Evolutionary conservation across 495 filamentous ascomycete species (phyloP).

Genomic region (Annulohypoxylon nitens): DNA sequence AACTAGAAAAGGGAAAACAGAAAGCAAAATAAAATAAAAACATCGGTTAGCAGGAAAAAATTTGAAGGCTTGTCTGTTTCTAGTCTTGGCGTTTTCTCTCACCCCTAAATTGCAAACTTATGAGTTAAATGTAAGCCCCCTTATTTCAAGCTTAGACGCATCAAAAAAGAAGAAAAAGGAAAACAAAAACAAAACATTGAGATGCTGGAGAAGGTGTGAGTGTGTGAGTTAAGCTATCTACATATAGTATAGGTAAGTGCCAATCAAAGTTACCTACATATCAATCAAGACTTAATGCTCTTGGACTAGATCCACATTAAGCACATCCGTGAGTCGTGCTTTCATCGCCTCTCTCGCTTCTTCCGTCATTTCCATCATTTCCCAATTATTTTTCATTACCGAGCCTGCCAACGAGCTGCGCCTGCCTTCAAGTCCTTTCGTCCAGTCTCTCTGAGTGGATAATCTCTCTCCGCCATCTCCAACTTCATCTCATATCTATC

Average conservation of each 20-base stretch:
- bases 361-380: slow-evolving; percentile 19
- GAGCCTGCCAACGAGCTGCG: slow-evolving; percentile 4
- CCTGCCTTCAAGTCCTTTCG: neutral
- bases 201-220: neutral
- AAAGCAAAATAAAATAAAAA: slow-evolving; percentile 29
- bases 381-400: neutral
- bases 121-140: slow-evolving; percentile 37
- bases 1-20: neutral
- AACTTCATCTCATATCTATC: neutral
- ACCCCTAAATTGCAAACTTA: slow-evolving; percentile 12
- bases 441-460: slow-evolving; percentile 4
- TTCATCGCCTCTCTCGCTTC: slow-evolving; percentile 25
- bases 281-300: slow-evolving; percentile 31
- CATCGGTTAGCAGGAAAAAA: slow-evolving; percentile 12
- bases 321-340: slow-evolving; percentile 35
- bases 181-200: neutral
- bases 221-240: slow-evolving; percentile 16
- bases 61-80: slow-evolving; percentile 16
- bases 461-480: slow-evolving; percentile 24
- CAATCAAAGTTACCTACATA: slow-evolving; percentile 29
- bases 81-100: slow-evolving; percentile 36
- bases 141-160: slow-evolving; percentile 18
- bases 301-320: slow-evolving; percentile 37
- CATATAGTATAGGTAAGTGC: slow-evolving; percentile 3
- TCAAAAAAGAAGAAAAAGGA: neutral